Base-by-base conservation (phyloP, 352 stramenopile species). In the Phytophthora sp. region DNA sequence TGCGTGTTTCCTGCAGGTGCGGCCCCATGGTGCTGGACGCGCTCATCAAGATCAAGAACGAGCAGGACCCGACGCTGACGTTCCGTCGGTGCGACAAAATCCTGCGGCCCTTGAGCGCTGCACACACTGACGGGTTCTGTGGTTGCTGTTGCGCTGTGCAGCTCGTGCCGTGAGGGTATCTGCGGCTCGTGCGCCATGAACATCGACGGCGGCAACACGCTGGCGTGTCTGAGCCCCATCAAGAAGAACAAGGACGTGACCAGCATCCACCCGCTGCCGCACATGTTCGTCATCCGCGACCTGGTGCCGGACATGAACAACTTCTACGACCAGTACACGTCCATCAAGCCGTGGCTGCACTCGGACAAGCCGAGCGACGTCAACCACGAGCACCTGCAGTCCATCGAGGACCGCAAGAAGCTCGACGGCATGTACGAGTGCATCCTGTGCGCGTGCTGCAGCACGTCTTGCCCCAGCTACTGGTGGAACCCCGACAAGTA, bases 381-480 rank as follows among this genome's bases (percentile, higher is more conserved):
- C 34, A 97, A 97, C 58, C 76, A 90, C 28, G 87, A 96, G 72
- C 85, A 94, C 72, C 52, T 95, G 42, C 86, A 95, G 72, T 96
- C 85, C 46, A 96, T 97, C 50, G 91, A 99, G 52, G 98, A 99
- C 84, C 91, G 98, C 55, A 98, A 98, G 84, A 99, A 99, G 77
- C 84, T 99, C 8, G 98, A 99, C 76, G 97, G 98, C 61, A 99
- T 99, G 97, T 99, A 99, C 79, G 98, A 99, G 86, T 99, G 97
- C 81, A 99, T 99, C 64, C 87, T 99, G 17, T 99, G 98, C 79
- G 97, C 97, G 20, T 99, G 98, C 84, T 99, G 98, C 85, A 97
- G 84, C 62, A 99, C 98, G 4, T 98, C 97, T 30, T 99, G 98
- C 84, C 97, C 98, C 23, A 98, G 88, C 49, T 99, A 99, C 85